phyloP scores from a whole-genome alignment of 78 protist genomes.

The Andalucia godoyi region DNA sequence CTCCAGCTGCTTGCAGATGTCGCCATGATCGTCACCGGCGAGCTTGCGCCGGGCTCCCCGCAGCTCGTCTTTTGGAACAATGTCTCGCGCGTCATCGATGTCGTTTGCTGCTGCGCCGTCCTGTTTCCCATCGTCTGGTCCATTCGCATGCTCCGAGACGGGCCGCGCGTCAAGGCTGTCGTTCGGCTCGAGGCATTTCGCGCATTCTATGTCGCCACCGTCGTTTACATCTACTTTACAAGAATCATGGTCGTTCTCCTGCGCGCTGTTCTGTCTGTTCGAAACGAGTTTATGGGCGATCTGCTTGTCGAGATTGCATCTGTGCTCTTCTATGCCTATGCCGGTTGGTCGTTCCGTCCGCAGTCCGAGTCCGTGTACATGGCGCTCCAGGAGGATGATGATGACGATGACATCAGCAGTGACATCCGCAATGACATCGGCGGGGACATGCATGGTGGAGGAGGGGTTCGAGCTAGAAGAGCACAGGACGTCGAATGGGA shows the following conservation, averaged over 20 bases:
- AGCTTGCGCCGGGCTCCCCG: constrained; percentile 48
- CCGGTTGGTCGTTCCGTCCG: constrained; percentile 37
- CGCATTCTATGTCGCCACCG: constrained; percentile 52
- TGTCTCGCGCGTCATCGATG: constrained; percentile 48
- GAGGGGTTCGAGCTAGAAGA: too few species aligned
- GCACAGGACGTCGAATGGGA: too few species aligned
- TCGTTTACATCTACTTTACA: constrained; percentile 67
- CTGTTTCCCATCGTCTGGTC: constrained; percentile 66
- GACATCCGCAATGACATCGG: too few species aligned
- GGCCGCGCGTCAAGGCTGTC: constrained; percentile 35
- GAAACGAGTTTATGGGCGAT: constrained; percentile 30
- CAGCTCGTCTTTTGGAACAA: constrained; percentile 25
- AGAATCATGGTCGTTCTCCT: constrained; percentile 50
- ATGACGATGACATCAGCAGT: neutral
- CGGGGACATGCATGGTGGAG: too few species aligned
- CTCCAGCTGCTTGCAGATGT: constrained; percentile 60
- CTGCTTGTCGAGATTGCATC: constrained; percentile 33
- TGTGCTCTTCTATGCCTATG: constrained; percentile 30
- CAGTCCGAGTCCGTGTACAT: neutral
- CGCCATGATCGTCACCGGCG: constrained; percentile 60
- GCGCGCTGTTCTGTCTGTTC: constrained; percentile 37
- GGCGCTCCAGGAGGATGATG: neutral
- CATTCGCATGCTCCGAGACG: constrained; percentile 55
- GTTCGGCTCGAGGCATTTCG: constrained; percentile 49
- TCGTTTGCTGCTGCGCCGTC: constrained; percentile 70